phyloP scores from a whole-genome alignment of 768 basidiomycete genomes.

The Serpula lacrymans region DNA sequence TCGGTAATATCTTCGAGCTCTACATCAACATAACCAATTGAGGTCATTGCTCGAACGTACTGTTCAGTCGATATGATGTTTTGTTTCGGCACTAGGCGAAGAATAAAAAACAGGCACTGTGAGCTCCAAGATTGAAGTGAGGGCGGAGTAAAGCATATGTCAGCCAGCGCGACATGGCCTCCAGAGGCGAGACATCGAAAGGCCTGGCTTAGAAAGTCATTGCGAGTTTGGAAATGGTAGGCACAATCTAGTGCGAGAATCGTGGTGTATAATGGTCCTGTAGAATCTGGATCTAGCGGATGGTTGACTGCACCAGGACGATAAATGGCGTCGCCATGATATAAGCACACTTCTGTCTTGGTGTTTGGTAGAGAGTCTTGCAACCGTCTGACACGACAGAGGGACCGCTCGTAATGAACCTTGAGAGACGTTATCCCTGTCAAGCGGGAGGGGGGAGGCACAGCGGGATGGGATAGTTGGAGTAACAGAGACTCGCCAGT shows the following conservation, averaged over 20 bases:
- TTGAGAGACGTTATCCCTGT: constrained; percentile 57
- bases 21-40: constrained; percentile 52
- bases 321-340: constrained; percentile 52
- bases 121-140: constrained; percentile 15
- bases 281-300: constrained; percentile 40
- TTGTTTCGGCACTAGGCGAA: constrained; percentile 41
- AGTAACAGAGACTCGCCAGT: constrained; percentile 64
- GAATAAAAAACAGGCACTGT: constrained; percentile 26
- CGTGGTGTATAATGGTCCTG: constrained; percentile 34
- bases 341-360: constrained; percentile 34
- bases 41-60: constrained; percentile 42
- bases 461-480: constrained; percentile 41
- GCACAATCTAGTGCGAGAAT: constrained; percentile 68
- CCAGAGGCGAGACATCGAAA: constrained; percentile 43
- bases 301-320: constrained; percentile 27
- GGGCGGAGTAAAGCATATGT: constrained; percentile 49
- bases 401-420: constrained; percentile 45
- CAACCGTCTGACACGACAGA: constrained; percentile 31
- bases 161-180: constrained; percentile 57
- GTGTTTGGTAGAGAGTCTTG: not conserved
- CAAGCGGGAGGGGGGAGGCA: constrained; percentile 45
- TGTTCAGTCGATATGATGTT: constrained; percentile 47
- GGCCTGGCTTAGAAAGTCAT: constrained; percentile 48
- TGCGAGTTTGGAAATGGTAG: constrained; percentile 60
- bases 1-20: constrained; percentile 52